A percentile compares a stretch with the other conserved stretches of the same genome.
These are phyloP conservation scores for Sarcomyxa edulis DNA, from an alignment of 768 basidiomycete species.

Conservation along the genomic window DNA sequence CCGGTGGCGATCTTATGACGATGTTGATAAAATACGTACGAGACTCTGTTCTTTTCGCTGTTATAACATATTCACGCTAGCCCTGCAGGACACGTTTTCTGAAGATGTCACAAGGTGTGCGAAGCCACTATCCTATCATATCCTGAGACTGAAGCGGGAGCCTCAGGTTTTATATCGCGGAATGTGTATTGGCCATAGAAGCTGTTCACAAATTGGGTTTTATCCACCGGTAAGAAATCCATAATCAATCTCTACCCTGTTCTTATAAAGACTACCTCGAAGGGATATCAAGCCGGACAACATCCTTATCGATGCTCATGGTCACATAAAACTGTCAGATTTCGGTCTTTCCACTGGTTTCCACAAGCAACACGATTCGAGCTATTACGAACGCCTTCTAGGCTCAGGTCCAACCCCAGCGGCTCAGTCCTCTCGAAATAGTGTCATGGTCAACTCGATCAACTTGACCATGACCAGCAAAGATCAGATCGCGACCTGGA, in stretches of 20 bases:
- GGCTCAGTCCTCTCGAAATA: conserved; percentile 68
- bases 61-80: no score
- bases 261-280: conserved; percentile 7
- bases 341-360: conserved; percentile 99
- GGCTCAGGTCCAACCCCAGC: conserved; percentile 50
- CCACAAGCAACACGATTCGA: conserved; percentile 95
- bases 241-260: conserved; percentile 1
- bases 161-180: no score
- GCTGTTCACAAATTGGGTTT: conserved; percentile 96
- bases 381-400: conserved; percentile 87
- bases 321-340: conserved; percentile 97
- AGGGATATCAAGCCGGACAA: conserved; percentile 99
- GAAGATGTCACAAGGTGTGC: conserved; percentile 97
- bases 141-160: no score
- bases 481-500: conserved; percentile 96
- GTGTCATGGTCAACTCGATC: conserved; percentile 96
- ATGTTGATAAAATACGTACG: conserved; percentile 98
- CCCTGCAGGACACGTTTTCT: conserved; percentile 97
- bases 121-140: no score
- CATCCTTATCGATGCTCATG: conserved; percentile 81
- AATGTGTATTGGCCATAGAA: conserved; percentile 96
- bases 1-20: conserved; percentile 98
- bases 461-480: conserved; percentile 93
- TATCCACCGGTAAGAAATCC: conserved; percentile 76
- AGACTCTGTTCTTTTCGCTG: conserved; percentile 81